A percentile compares a stretch with the other conserved stretches of the same genome.
phyloP scores from a whole-genome alignment of 2,329 filamentous ascomycete genomes.

The Ophiostoma piceae region DNA sequence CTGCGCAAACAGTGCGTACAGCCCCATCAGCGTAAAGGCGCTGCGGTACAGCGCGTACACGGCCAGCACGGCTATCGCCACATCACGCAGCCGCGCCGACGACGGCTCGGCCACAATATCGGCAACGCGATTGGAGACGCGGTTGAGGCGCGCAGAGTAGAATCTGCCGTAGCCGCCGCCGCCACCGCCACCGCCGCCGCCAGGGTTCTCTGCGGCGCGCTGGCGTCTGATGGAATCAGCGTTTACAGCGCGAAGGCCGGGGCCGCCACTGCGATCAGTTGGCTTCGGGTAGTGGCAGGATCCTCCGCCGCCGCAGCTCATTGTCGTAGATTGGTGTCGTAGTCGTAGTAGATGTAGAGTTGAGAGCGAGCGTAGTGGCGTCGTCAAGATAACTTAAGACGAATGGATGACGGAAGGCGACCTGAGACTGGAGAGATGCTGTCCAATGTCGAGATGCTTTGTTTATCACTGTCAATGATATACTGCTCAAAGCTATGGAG shows the following conservation, averaged over 20 bases:
- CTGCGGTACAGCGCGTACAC: slow-evolving; percentile 8
- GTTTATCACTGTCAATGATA: background rate
- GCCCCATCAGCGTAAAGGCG: background rate
- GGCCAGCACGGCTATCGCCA: background rate
- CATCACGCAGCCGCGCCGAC: background rate
- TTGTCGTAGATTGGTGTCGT: background rate
- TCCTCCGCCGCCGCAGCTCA: background rate
- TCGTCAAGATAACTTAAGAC: background rate
- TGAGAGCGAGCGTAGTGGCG: background rate
- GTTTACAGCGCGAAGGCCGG: background rate
- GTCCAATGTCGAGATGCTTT: background rate
- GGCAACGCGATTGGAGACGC: slow-evolving; percentile 1
- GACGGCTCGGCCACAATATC: slow-evolving; percentile 1
- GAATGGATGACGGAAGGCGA: background rate
- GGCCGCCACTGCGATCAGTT: background rate
- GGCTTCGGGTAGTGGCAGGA: slow-evolving; percentile 2
- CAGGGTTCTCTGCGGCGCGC: background rate
- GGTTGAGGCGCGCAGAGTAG: background rate
- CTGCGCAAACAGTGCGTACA: background rate
- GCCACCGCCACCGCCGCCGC: background rate
- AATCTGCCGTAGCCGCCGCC: background rate
- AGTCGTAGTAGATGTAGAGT: background rate
- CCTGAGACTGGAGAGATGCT: too few relatives aligned
- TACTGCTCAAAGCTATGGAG: background rate
- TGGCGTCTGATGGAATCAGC: background rate